Evolutionary conservation across 192 early-diverging fungal species (phyloP), one percentile per base, ranked within the genome.

Genomic region (Mortierella claussenii): DNA sequence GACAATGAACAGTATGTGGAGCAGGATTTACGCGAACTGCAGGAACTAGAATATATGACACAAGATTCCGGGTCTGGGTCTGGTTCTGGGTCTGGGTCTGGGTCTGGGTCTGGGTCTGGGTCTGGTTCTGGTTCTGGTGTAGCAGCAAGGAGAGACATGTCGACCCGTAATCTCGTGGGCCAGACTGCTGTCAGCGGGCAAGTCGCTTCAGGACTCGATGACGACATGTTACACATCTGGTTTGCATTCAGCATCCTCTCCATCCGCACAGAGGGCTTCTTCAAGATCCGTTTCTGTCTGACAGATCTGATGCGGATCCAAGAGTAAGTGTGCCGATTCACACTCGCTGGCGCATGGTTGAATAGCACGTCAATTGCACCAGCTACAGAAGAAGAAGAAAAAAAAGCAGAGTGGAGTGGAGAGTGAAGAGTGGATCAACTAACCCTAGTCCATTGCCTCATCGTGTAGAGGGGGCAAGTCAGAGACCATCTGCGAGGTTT

Each of bases 221-320:
- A 60, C 9, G 67, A 69, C 4, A 34, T 45, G 33, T 53, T 43
- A 0, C 57, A 60, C 31, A 60, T 69, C 26, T 69, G 67, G 67
- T 69, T 69, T n/a, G 67, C 67, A 48, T 69, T 69, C 43, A 69
- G 67, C n/a, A 69, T 69, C 31, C 43, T 69, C 2, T 69, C 67
- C 23, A 69, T 69, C 40, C 67, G 67, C 12, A 69, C 67, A 2
- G 67, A 69, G 49, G 67, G 67, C 30, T 69, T 60, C 30, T 69
- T 69, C 50, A 69, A 69, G 42, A 59, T 69, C 32, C 56, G 67
- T 20, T 69, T 69, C 33, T 60, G 67, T 46, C 34, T 69, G 20
- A 45, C 67, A 3, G 67, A 69, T 34, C 30, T 69, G 11, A 59
- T 46, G 57, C 57, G 57, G 13, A 60, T 69, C 18, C 67, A 56